phyloP scores from a whole-genome alignment of 1,284 basidiomycete genomes.

The Ceratobasidium sp. region DNA sequence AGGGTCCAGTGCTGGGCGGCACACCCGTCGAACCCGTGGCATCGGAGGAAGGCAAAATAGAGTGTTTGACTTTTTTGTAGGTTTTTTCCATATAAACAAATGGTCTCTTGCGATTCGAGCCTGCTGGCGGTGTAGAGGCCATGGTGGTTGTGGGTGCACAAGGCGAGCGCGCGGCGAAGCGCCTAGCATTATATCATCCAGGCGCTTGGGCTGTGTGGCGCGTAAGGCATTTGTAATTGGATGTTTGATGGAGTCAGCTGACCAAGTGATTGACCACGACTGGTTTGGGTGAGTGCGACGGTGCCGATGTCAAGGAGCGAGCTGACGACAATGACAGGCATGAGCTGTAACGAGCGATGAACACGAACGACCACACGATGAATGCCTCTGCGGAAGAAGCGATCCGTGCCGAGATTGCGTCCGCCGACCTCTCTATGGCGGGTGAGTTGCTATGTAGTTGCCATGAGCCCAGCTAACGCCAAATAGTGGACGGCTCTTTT shows the following conservation, averaged over 20 bases:
- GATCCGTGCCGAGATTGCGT: conserved; percentile 39
- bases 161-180: no score
- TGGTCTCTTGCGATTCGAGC: no score
- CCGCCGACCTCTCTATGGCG: conserved; percentile 41
- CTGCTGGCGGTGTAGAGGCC: no score
- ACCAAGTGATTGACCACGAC: neutral
- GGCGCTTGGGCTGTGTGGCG: no score
- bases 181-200: no score
- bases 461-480: neutral
- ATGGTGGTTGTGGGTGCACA: no score
- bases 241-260: neutral
- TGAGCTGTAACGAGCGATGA: neutral
- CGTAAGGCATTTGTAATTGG: neutral
- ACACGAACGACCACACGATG: conserved; percentile 1
- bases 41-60: no score
- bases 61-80: no score
- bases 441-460: conserved; percentile 28
- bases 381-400: conserved; percentile 11
- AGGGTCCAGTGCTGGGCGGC: no score
- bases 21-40: no score
- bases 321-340: neutral
- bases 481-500: conserved; percentile 70
- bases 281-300: neutral
- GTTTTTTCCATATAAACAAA: no score
- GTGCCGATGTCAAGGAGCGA: neutral